Evolutionary conservation across 495 filamentous ascomycete species (phyloP), one percentile per base, ranked within the genome.

Genomic region (Aspergillus diversus): DNA sequence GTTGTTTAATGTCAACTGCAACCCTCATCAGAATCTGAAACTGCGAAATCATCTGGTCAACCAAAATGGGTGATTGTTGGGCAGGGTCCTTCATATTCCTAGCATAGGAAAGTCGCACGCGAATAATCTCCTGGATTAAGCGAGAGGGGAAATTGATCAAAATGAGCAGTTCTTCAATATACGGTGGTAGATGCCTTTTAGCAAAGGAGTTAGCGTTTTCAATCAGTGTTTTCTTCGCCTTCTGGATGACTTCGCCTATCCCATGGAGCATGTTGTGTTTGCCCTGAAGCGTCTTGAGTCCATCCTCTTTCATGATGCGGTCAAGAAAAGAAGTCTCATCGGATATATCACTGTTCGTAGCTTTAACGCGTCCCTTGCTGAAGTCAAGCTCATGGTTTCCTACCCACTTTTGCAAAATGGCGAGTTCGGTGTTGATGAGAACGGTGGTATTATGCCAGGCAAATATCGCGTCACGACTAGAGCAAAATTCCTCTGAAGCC

Each of bases 391-490:
- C 93, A 49, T 91, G 90, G 71, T 99, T 99, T 21, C 95, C 95
- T 39, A 98, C 95, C 95, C 95, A 99, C 59, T 86, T 91, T 72
- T 93, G 92, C 61, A 99, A 74, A 61, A 98, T 92, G 33, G 86
- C 87, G 50, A 99, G 82, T 72, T 98, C 90, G 4, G 92, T 98
- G 71, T 93, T 97, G 80, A 99, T 98, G 67, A 98, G 87, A 70
- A 93, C 86, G n/a, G 94, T 98, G 47, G 93, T 97, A 73, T 97
- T 98, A 75, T 97, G 89, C 95, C 95, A 99, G 0, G 96, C 87
- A 60, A 96, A 89, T 58, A 99, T 86, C 34, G 95, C 87, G 63
- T 94, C 91, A 67, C 89, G 92, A 43, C 90, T 93, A 49, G 92
- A 86, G 53, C 81, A 78, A 71, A 92, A 98, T 31, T 87, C 83